These are phyloP conservation scores for Sclerotinia borealis DNA, from an alignment of 2,329 filamentous ascomycete species.

Conservation along the genomic window DNA sequence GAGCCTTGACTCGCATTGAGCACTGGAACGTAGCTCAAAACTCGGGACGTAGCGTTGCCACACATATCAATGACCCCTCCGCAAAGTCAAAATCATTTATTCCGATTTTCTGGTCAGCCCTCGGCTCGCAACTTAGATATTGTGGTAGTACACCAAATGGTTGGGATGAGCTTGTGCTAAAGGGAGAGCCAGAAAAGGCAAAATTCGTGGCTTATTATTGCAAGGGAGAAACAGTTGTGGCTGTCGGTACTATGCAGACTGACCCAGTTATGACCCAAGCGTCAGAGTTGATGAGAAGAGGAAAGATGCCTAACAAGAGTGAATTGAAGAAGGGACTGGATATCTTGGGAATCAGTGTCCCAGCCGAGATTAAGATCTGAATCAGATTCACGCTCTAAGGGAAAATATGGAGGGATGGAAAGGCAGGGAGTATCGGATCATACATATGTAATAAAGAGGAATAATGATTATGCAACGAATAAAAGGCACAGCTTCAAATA, in stretches of 20 bases:
- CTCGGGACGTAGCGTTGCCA: slow-evolving; percentile 72
- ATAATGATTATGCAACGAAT: background rate
- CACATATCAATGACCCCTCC: slow-evolving; percentile 64
- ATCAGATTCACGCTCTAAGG: background rate
- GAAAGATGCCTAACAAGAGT: slow-evolving; percentile 76
- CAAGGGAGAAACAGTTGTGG: slow-evolving; percentile 79
- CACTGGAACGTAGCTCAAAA: slow-evolving; percentile 99
- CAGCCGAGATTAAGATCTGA: slow-evolving; percentile 22
- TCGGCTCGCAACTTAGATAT: slow-evolving; percentile 85
- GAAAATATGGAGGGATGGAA: background rate
- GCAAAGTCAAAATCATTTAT: slow-evolving; percentile 67
- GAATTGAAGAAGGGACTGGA: slow-evolving; percentile 60
- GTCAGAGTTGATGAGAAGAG: slow-evolving; percentile 76
- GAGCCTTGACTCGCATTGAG: slow-evolving; percentile 74
- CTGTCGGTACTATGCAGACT: slow-evolving; percentile 83
- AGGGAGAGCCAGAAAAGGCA: slow-evolving; percentile 67
- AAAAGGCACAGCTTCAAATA: background rate
- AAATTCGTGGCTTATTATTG: slow-evolving; percentile 89
- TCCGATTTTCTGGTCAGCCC: slow-evolving; percentile 93
- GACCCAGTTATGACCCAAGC: slow-evolving; percentile 82
- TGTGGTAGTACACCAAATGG: slow-evolving; percentile 80
- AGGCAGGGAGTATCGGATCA: background rate
- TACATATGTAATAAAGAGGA: background rate
- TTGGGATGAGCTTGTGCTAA: slow-evolving; percentile 78
- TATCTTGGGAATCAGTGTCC: slow-evolving; percentile 26